A percentile compares a stretch with the other conserved stretches of the same genome.
Conservation (phyloP, 352 stramenopile genomes). For the Globisporangium spinosum region DNA sequence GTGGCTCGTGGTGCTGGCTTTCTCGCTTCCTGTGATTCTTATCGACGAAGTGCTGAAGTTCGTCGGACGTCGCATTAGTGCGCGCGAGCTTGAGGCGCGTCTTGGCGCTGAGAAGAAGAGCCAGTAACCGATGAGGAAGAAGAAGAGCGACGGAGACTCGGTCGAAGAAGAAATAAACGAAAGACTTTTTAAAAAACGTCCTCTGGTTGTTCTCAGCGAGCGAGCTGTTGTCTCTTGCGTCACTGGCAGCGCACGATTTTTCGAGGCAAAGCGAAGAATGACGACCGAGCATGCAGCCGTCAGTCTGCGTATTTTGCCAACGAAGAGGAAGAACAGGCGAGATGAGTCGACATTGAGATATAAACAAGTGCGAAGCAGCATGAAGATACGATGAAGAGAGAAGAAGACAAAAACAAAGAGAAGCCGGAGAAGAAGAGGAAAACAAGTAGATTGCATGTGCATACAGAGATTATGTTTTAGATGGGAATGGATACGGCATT, state of each 20-base stretch:
- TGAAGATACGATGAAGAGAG: neutral
- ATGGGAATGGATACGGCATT: neutral
- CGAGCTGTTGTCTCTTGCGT: neutral
- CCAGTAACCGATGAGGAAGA: conserved; percentile 29
- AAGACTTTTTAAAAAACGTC: conserved; percentile 6
- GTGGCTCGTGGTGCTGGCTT: conserved; percentile 90
- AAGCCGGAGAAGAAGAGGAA: conserved; percentile 3
- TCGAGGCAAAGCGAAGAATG: neutral
- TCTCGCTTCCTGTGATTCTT: conserved; percentile 91
- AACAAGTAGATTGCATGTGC: conserved; percentile 9
- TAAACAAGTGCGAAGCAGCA: neutral
- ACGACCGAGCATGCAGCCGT: neutral
- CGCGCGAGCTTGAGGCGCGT: conserved; percentile 64
- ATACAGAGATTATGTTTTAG: conserved; percentile 7
- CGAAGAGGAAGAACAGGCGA: neutral
- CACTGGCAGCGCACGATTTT: conserved; percentile 6
- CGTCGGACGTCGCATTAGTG: conserved; percentile 78
- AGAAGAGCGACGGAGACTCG: neutral
- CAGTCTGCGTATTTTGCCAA: neutral
- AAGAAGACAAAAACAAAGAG: neutral
- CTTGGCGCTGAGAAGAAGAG: conserved; percentile 49
- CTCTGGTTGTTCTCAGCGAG: neutral
- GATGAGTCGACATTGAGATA: neutral
- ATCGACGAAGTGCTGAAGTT: conserved; percentile 95
- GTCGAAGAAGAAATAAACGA: conserved; percentile 9